Base-by-base conservation (phyloP, 2,329 filamentous ascomycete species). In the Penicillium sp. region DNA sequence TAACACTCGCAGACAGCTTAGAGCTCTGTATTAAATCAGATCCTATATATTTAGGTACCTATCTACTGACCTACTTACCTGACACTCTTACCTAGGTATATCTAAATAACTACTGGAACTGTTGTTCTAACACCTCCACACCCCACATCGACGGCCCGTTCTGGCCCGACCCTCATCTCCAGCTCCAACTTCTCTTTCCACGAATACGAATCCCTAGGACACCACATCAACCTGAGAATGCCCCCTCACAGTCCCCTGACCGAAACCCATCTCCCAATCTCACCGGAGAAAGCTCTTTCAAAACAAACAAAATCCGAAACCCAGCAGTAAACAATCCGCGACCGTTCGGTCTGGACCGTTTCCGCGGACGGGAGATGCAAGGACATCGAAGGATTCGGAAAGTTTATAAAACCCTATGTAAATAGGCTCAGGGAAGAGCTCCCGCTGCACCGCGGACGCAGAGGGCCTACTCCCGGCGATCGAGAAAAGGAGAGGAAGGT, bases 381-480 rank as follows among this genome's bases (percentile, higher is more conserved):
- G 46, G 49, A 20, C 20, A 22, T 10, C 9, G 24, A 27, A 29
- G 11, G 5, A 11, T 16, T 49, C 56, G 52, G 56, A 50, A 39
- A 42, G 49, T 56, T 52, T 42, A 16, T 8, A 20, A 20, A n/a
- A 10, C 10, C 10, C 18, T 11, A 7, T 6, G 11, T 20, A 6
- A 39, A 43, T 48, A 51, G 35, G 38, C 49, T 48, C 48, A 20
- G 35, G 44, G 45, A 50, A 42, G 16, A 16, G 2, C 20, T 34
- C 43, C 51, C 51, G 51, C 23, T 49, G 50, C 44, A 48, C 42
- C 46, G 38, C 54, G 54, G 56, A 56, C 31, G 49, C 47, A 50
- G 10, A 1, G 20, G 23, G 8, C 13, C 29, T 16, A 22, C 29
- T 38, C 44, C 54, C 52, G 49, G 35, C n/a, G 22, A 46, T 47